These are phyloP conservation scores for Penicillium ochrochloron DNA, from an alignment of 495 filamentous ascomycete genomes.

Conservation along the genomic window DNA sequence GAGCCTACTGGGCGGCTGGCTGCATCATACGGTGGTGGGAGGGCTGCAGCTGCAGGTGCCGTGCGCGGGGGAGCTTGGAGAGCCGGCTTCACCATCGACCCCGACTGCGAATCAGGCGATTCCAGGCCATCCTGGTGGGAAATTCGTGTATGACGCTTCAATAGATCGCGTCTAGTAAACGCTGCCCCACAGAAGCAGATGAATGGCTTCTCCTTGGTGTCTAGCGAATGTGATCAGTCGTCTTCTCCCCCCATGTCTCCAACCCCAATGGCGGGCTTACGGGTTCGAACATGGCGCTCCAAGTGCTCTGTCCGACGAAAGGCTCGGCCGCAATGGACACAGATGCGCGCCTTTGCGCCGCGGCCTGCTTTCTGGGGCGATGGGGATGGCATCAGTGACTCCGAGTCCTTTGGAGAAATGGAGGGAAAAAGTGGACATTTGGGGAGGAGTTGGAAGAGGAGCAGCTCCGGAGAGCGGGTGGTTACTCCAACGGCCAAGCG, in stretches of 20 bases:
- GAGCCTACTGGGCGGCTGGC: constrained; percentile 27
- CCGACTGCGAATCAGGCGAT: constrained; percentile 41
- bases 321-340: constrained; percentile 46
- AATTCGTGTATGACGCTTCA: constrained; percentile 57
- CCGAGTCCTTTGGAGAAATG: constrained; percentile 30
- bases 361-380: constrained; percentile 37
- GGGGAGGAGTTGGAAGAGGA: constrained; percentile 8
- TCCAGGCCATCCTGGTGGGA: constrained; percentile 41
- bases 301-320: constrained; percentile 55
- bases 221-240: constrained; percentile 34
- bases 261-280: constrained; percentile 41
- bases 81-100: constrained; percentile 20
- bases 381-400: constrained; percentile 41
- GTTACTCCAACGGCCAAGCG: constrained; percentile 25
- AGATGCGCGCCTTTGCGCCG: constrained; percentile 44
- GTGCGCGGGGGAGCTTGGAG: constrained; percentile 22
- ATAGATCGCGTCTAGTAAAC: constrained; percentile 57
- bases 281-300: constrained; percentile 59
- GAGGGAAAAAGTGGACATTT: constrained; percentile 11
- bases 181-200: constrained; percentile 59
- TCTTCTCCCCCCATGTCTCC: constrained; percentile 25
- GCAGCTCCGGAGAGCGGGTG: constrained; percentile 2
- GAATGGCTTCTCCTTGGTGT: constrained; percentile 60
- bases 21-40: constrained; percentile 33
- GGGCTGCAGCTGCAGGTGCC: constrained; percentile 29